phyloP scores from a whole-genome alignment of 1,139 yeast species.

The Candida sanyaensis region DNA sequence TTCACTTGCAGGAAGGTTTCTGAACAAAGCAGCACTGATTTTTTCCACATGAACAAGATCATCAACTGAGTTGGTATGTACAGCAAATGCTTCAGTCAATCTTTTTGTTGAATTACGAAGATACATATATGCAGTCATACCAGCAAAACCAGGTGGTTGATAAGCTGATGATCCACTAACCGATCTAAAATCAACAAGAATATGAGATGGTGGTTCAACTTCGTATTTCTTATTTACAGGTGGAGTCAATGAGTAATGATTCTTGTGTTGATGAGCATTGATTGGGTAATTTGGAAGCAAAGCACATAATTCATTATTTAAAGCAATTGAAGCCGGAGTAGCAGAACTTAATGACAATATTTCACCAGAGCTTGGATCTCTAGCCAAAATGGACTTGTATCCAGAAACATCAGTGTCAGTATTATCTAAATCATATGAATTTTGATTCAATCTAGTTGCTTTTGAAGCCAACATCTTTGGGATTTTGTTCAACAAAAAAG shows the following conservation, averaged over 20 bases:
- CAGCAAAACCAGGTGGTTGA: slow-evolving; percentile 69
- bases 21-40: slow-evolving; percentile 76
- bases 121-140: slow-evolving; percentile 73
- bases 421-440: slow-evolving; percentile 43
- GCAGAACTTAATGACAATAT: slow-evolving; percentile 47
- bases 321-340: slow-evolving; percentile 63
- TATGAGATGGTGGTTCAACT: slow-evolving; percentile 67
- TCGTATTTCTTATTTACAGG: slow-evolving; percentile 46
- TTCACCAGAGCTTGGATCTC: slow-evolving; percentile 65
- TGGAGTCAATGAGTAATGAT: slow-evolving; percentile 43
- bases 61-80: slow-evolving; percentile 59
- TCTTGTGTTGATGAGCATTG: slow-evolving; percentile 35
- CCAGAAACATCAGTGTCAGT: slow-evolving; percentile 67
- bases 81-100: slow-evolving; percentile 79
- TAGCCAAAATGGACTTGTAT: slow-evolving; percentile 67
- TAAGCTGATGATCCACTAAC: slow-evolving; percentile 63
- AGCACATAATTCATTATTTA: slow-evolving; percentile 70
- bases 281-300: slow-evolving; percentile 74
- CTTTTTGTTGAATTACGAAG: slow-evolving; percentile 65
- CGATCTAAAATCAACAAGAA: slow-evolving; percentile 77
- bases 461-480: slow-evolving; percentile 65
- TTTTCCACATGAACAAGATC: slow-evolving; percentile 65
- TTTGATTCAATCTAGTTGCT: slow-evolving; percentile 41
- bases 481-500: slow-evolving; percentile 62
- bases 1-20: slow-evolving; percentile 74